phyloP scores from a whole-genome alignment of 139 green algal genomes.

The Chlamydomonas sp. region DNA sequence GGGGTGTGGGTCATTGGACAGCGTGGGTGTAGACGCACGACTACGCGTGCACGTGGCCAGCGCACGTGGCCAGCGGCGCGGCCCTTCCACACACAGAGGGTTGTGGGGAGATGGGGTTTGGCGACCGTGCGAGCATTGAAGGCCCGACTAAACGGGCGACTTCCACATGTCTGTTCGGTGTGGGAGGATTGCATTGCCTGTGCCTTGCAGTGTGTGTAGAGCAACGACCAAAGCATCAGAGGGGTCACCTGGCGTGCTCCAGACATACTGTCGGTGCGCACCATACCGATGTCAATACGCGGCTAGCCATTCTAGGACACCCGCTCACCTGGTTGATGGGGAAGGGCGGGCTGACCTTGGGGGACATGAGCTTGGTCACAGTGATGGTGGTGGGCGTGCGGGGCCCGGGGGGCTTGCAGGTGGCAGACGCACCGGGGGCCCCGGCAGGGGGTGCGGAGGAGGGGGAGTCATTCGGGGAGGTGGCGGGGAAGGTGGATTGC shows the following conservation, averaged over 20 bases:
- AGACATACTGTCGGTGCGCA: not conserved
- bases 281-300: not conserved
- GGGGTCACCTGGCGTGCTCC: no score
- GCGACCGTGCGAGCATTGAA: no score
- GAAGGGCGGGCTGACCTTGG: slow-evolving; percentile 31
- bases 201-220: no score
- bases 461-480: not conserved
- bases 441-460: not conserved
- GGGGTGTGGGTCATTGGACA: not conserved
- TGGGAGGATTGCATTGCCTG: no score
- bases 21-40: no score
- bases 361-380: slow-evolving; percentile 19
- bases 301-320: not conserved
- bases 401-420: not conserved
- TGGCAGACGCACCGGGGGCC: not conserved
- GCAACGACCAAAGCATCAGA: no score
- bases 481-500: not conserved
- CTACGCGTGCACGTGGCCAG: no score
- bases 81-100: no score
- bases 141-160: no score
- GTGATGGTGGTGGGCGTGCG: slow-evolving; percentile 12
- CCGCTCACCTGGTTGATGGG: slow-evolving; percentile 24
- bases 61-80: no score
- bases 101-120: no score
- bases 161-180: no score